Evolutionary conservation across 208 protist species (phyloP).

Genomic region (Acanthamoeba sp.): DNA sequence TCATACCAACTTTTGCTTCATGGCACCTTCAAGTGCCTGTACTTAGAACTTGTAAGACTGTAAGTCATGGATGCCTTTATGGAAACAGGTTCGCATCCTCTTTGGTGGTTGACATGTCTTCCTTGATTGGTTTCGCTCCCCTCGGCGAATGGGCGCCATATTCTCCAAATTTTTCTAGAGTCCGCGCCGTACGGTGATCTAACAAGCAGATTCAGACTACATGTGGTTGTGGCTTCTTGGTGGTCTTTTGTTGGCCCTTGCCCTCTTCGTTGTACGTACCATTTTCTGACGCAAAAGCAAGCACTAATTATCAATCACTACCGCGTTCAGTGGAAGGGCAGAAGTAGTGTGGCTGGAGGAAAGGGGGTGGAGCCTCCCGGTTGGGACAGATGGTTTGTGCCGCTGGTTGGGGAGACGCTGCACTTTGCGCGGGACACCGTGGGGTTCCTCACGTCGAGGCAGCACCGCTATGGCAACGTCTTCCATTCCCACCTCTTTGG

Average conservation of each 20-base stretch:
- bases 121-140: too few species aligned
- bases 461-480: constrained; percentile 25
- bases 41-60: too few species aligned
- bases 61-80: too few species aligned
- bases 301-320: not conserved
- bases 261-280: not conserved
- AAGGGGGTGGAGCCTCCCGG: not conserved
- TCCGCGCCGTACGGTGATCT: too few species aligned
- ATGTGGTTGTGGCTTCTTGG: not conserved
- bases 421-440: constrained; percentile 10
- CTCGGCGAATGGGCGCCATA: too few species aligned
- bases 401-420: not conserved
- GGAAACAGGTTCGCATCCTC: too few species aligned
- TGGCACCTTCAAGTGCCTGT: too few species aligned
- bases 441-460: not conserved
- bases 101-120: too few species aligned
- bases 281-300: too few species aligned
- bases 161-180: too few species aligned
- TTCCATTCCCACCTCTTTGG: constrained; percentile 28
- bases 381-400: constrained; percentile 5
- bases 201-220: too few species aligned
- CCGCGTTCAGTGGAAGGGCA: not conserved
- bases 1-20: too few species aligned
- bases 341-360: not conserved
- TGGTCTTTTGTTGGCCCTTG: not conserved